A percentile compares a stretch with the other conserved stretches of the same genome.
Conservation (phyloP, 345 rosid genomes). For the Combretum micranthum region DNA sequence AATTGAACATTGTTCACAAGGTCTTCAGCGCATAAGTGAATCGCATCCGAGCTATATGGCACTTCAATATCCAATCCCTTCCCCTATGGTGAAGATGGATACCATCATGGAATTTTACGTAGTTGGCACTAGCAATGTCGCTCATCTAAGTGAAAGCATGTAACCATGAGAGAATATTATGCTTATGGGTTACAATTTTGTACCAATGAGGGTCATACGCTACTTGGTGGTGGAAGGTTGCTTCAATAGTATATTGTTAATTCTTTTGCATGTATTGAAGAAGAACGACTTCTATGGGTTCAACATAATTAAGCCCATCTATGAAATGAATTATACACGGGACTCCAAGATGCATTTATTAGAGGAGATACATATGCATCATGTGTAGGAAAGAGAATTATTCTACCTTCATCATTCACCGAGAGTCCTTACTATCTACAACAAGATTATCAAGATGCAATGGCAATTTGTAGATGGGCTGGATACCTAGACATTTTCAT, state of each 20-base stretch:
- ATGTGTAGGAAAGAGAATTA: neutral
- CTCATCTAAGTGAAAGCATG: neutral
- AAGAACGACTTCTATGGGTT: neutral
- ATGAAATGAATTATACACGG: neutral
- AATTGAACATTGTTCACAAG: neutral
- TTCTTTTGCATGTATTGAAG: neutral
- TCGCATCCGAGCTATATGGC: slow-evolving; percentile 2
- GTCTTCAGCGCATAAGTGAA: neutral
- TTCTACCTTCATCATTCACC: neutral
- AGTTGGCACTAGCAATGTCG: accelerated
- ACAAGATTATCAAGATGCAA: slow-evolving; percentile 16
- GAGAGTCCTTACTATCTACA: neutral
- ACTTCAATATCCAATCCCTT: slow-evolving; percentile 6
- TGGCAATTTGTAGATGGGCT: slow-evolving; percentile 9
- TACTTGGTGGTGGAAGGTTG: neutral
- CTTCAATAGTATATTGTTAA: slow-evolving; percentile 2
- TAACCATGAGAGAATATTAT: slow-evolving; percentile 3
- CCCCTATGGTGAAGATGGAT: slow-evolving; percentile 13
- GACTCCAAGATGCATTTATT: neutral
- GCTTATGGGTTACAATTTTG: neutral
- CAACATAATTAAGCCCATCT: neutral
- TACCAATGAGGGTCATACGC: neutral
- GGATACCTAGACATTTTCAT: slow-evolving; percentile 8
- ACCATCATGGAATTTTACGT: neutral
- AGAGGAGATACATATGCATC: slow-evolving; percentile 1